phyloP scores from a whole-genome alignment of 352 stramenopile genomes.

The Phytophthora citrophthora region DNA sequence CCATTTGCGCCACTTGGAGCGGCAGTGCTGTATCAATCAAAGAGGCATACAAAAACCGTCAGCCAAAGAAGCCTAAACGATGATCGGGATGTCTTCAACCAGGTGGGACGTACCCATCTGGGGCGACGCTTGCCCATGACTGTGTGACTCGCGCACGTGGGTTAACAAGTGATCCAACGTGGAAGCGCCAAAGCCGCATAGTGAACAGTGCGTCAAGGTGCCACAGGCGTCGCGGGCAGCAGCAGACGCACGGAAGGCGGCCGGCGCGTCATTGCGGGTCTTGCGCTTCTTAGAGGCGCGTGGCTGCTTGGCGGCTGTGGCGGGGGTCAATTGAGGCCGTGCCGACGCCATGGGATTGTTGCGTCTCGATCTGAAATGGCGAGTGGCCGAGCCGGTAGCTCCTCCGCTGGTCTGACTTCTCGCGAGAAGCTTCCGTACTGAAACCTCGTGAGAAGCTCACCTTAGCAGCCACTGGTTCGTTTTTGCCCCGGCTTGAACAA shows the following conservation, averaged over 20 bases:
- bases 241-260: slow-evolving; percentile 20
- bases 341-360: slow-evolving; percentile 25
- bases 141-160: slow-evolving; percentile 53
- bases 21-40: slow-evolving; percentile 43
- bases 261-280: slow-evolving; percentile 27
- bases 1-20: slow-evolving; percentile 61
- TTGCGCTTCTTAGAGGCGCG: slow-evolving; percentile 69
- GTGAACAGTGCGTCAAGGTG: slow-evolving; percentile 35
- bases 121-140: slow-evolving; percentile 14
- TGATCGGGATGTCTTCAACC: slow-evolving; percentile 16
- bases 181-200: slow-evolving; percentile 52
- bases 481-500: slow-evolving; percentile 14
- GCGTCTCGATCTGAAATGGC: slow-evolving; percentile 24
- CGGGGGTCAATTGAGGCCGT: slow-evolving; percentile 11
- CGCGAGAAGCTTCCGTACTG: slow-evolving; percentile 31
- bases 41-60: not conserved
- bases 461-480: slow-evolving; percentile 18
- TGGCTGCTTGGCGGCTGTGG: slow-evolving; percentile 8
- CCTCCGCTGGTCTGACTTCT: slow-evolving; percentile 32
- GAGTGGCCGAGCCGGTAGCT: slow-evolving; percentile 15
- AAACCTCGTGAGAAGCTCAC: slow-evolving; percentile 36
- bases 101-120: slow-evolving; percentile 59
- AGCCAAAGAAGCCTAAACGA: slow-evolving; percentile 2
- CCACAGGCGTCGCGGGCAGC: slow-evolving; percentile 8
- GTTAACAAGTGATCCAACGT: slow-evolving; percentile 60